Base-by-base conservation (phyloP, 2,329 filamentous ascomycete species). In the Cercospora zeae-maydis region DNA sequence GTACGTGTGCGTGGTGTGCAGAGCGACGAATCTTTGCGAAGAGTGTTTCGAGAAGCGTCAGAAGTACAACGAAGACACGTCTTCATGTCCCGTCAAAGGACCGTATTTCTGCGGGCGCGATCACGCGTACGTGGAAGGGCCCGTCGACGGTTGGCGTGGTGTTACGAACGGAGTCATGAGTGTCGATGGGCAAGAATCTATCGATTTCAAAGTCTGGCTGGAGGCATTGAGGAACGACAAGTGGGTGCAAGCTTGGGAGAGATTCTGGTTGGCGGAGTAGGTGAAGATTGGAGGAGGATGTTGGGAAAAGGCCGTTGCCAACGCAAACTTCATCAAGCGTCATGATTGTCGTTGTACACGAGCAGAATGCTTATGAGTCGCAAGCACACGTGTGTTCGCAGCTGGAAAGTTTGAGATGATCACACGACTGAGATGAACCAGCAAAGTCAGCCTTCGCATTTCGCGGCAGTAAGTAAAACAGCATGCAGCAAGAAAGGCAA, bases 201-300 rank as follows among this genome's bases (percentile, higher is more conserved):
- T 59, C 30, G 42, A 37, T 5, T 59, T 59, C n/a, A 53, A 52
- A 24, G 57, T 52, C 14, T 59, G 57, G 57, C 52, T 59, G 42
- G 57, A 59, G 19, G 57, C 42, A 31, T 21, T 59, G 21, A 51
- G 45, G 33, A 59, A 59, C 33, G 57, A 59, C 21, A 59, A 59
- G 45, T 59, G 57, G 57, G 47, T 31, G 19, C 51, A 39, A 19
- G 57, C 57, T 5, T 59, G 57, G 57, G 42, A 59, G 31, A n/a
- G 57, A 10, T 59, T 52, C 49, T 59, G 57, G 57, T 59, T 59
- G 57, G 24, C 39, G 45, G 57, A 59, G 31, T 58, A 16, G n/a
- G 21, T 19, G n/a, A n/a, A n/a, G n/a, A n/a, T n/a, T n/a, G n/a
- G n/a, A n/a, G n/a, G n/a, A n/a, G n/a, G 19, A 13, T 31, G 54